Evolutionary conservation across 768 basidiomycete genomes (phyloP).

Genomic region (Multifurca ochricompacta): DNA sequence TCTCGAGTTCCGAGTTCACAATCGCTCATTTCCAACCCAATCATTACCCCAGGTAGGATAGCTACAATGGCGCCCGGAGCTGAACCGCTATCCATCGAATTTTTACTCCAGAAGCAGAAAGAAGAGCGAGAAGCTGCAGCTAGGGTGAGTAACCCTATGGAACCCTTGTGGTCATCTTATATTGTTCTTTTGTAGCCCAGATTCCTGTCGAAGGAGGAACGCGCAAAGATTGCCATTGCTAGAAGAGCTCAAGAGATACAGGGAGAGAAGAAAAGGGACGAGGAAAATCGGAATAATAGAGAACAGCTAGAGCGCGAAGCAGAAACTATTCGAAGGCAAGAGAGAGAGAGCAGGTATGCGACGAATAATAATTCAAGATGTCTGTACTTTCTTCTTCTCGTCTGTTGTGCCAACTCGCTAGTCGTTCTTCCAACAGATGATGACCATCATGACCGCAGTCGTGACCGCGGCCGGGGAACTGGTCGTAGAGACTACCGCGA

Average conservation of each 20-base stretch:
- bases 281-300: slow-evolving; percentile 50
- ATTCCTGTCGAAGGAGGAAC: slow-evolving; percentile 89
- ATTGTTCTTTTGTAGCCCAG: slow-evolving; percentile 56
- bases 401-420: slow-evolving; percentile 1
- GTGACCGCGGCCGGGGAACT: slow-evolving; percentile 21
- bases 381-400: slow-evolving; percentile 24
- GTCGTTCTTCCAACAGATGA: slow-evolving; percentile 28
- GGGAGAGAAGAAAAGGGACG: slow-evolving; percentile 60
- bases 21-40: neutral
- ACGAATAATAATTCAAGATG: slow-evolving; percentile 35
- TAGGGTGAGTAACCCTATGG: slow-evolving; percentile 47
- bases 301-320: slow-evolving; percentile 71
- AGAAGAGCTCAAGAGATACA: slow-evolving; percentile 80
- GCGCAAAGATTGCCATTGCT: slow-evolving; percentile 81
- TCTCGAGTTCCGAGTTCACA: neutral
- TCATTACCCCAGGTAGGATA: slow-evolving; percentile 3
- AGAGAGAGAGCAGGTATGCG: slow-evolving; percentile 38
- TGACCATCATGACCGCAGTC: slow-evolving; percentile 28
- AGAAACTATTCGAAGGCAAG: slow-evolving; percentile 48
- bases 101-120: slow-evolving; percentile 77
- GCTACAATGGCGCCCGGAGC: slow-evolving; percentile 40
- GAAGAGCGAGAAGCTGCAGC: slow-evolving; percentile 84
- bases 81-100: slow-evolving; percentile 85
- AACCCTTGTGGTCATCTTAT: slow-evolving; percentile 2
- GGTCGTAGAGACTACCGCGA: slow-evolving; percentile 35